Evolutionary conservation across 1,139 yeast genomes (phyloP), one percentile per base, ranked within the genome.

Genomic region (Hanseniaspora uvarum): DNA sequence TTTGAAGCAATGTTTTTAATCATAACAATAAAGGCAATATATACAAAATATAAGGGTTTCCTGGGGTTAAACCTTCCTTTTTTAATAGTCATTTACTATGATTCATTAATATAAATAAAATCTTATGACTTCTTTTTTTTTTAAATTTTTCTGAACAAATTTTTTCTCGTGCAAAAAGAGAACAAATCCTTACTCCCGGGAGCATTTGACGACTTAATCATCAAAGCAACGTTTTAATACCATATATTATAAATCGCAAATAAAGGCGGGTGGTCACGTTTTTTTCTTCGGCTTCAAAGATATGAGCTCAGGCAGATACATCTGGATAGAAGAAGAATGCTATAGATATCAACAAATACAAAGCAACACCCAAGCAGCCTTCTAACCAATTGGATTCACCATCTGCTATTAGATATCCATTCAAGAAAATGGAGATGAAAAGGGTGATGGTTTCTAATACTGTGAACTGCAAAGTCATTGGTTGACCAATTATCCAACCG

Each of bases 371-470:
- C 94, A 92, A 83, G 46, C 83, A 87, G 55, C 98, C 98, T 72
- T 92, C 98, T 56, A 92, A 77, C 96, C 96, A 92, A 68, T 92
- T 92, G 59, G 92, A 81, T 68, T 88, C 95, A 56, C 98, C 98
- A 68, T 92, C 98, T 58, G 84, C 75, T 58, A 92, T 82, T 61
- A 89, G 78, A 69, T 86, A 84, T 65, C 89, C 89, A 53, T 94
- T 80, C 58, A 94, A 81, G 67, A 88, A 83, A 59, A 92, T 94
- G 26, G 95, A 79, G 40, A 87, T 82, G 67, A 92, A 88, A 68
- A 92, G 70, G 38, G 89, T 86, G 1, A 94, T 89, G 1, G 97
- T 88, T 71, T 92, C 98, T 68, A 88, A 89, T 2, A 95, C 85
- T 55, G 92, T 82, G 70, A 94, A 92, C 68, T 83, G 85, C 61